Percentiles rank a stretch among this genome's conserved stretches.
Conservation (phyloP, 176 grass and related monocot genomes). For the Calamus simplicifolius region DNA sequence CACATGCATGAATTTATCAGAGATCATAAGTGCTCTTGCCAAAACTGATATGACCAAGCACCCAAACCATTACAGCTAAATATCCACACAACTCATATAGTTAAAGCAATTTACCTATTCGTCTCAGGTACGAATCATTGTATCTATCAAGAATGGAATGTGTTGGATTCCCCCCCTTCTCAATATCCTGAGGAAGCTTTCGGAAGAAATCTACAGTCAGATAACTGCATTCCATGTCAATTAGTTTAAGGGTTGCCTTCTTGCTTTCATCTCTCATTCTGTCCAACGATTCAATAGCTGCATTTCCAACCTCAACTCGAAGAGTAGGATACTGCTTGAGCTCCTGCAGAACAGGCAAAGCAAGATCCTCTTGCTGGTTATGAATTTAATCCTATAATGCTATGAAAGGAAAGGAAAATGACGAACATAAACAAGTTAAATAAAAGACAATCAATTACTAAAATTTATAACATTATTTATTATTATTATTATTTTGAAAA, state of each 20-base stretch:
- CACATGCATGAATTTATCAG: too few species aligned
- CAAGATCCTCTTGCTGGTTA: background rate
- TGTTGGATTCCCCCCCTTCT: conserved; percentile 15
- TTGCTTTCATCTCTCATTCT: conserved; percentile 19
- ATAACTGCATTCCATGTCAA: conserved; percentile 17
- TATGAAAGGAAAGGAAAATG: background rate
- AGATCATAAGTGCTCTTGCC: too few species aligned
- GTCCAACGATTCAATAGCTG: conserved; percentile 17
- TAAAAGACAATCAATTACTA: background rate
- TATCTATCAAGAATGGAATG: conserved; percentile 17
- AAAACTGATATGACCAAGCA: too few species aligned
- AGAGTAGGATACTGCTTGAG: conserved; percentile 15
- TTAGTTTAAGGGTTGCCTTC: conserved; percentile 12
- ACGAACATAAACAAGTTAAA: background rate
- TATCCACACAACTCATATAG: background rate
- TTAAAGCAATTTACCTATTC: conserved; percentile 8
- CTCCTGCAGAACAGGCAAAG: conserved; percentile 6
- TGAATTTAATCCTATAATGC: background rate
- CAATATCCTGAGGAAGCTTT: conserved; percentile 19
- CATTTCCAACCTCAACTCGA: conserved; percentile 14
- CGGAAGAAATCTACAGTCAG: conserved; percentile 19
- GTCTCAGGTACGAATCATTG: conserved; percentile 11
- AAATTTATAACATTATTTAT: too few species aligned
- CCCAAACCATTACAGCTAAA: too few species aligned
- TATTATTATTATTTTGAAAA: too few species aligned